Evolutionary conservation across 495 filamentous ascomycete species (phyloP).

Genomic region (Penicillium cinerascens): DNA sequence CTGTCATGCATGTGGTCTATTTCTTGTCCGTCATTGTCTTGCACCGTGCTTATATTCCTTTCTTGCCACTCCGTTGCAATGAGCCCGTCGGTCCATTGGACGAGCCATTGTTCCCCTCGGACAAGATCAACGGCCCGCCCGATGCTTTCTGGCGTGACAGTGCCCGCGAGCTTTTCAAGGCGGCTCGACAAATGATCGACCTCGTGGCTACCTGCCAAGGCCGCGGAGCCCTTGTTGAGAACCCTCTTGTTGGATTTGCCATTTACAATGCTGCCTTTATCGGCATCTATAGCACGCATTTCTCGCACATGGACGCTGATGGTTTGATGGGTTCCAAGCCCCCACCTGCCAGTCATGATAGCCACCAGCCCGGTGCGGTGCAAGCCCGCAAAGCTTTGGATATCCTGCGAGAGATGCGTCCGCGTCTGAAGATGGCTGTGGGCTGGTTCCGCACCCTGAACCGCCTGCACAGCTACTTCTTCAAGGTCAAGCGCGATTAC

Average conservation of each 20-base stretch:
- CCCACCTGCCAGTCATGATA: constrained; percentile 23
- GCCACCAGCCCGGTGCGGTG: constrained; percentile 28
- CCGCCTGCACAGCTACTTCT: constrained; percentile 65
- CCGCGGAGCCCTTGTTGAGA: constrained; percentile 68
- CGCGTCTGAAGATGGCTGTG: constrained; percentile 64
- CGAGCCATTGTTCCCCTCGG: constrained; percentile 58
- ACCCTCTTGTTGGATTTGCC: constrained; percentile 74
- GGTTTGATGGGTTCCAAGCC: constrained; percentile 49
- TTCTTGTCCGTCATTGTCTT: constrained; percentile 75
- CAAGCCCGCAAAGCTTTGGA: constrained; percentile 51
- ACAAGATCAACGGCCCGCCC: constrained; percentile 45
- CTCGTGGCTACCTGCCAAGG: constrained; percentile 71
- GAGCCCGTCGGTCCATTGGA: constrained; percentile 72
- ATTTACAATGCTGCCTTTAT: constrained; percentile 76
- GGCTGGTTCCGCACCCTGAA: constrained; percentile 68
- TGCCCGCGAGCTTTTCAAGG: constrained; percentile 68
- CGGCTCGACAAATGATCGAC: constrained; percentile 71
- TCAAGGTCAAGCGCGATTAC: constrained; percentile 60
- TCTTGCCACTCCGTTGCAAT: constrained; percentile 68
- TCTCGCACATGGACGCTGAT: constrained; percentile 73
- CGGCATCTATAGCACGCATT: constrained; percentile 67
- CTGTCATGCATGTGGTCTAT: constrained; percentile 73
- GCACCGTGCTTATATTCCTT: constrained; percentile 78
- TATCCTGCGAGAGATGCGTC: constrained; percentile 59
- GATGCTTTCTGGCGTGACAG: constrained; percentile 71